Evolutionary conservation across 164 flowering plant genomes (phyloP), one percentile per base, ranked within the genome.

Genomic region (Vitis cinerea): DNA sequence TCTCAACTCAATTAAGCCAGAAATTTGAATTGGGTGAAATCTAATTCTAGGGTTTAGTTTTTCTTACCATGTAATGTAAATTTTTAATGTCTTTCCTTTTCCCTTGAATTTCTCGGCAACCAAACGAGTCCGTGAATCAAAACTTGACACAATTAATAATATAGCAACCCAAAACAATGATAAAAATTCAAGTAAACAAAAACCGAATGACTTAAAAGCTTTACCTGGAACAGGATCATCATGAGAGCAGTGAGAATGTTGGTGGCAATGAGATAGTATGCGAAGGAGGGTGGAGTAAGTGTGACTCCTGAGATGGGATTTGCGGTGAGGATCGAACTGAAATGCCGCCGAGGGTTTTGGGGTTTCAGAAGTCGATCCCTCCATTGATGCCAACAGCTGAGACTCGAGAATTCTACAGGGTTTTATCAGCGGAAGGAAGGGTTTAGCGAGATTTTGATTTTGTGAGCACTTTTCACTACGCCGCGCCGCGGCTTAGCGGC

Each of bases 271-370:
- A 3, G 88, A 74, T 27, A 85, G 50, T 60, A 85, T 75, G 30
- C 58, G 82, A 55, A 77, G 50, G 6, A 85, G 65, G 12, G 80
- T 54, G 4, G 61, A 47, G 64, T 72, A 75, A 8, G 88, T 85
- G 63, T 74, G 62, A 72, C 91, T 87, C 75, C 69, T 76, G 65
- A 85, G 85, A 47, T 70, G 87, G 56, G 82, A 66, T 59, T 79
- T 67, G 0, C 84, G 78, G 47, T 56, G 78, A 13, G 65, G 77
- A 54, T 72, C 66, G 56, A 77, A 68, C 47, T 23, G 59, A 61
- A 58, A 9, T 63, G 37, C 10, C 19, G 16, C 52, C 10, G 57
- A 61, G 8, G 79, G 50, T 17, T 29, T 67, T 59, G 44, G 72
- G 74, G 73, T 64, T 71, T 67, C 70, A 9, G 68, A 1, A 19